A percentile compares a stretch with the other conserved stretches of the same genome.
phyloP scores from a whole-genome alignment of 345 rosid genomes.

The Adansonia digitata region DNA sequence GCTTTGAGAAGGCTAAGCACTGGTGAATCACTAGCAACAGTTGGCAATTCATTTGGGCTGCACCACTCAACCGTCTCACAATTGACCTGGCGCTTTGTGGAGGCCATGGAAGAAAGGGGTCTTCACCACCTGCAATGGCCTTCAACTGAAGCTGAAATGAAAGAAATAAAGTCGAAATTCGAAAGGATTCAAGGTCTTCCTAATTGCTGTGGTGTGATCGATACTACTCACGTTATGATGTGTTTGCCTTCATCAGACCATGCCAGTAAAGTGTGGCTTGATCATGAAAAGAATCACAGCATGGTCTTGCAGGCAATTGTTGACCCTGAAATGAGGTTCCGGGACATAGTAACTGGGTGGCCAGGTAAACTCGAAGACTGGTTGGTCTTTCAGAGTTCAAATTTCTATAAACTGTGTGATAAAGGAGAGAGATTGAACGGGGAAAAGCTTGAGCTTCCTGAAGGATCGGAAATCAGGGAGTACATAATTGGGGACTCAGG shows the following conservation, averaged over 20 bases:
- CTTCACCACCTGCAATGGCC: conserved; percentile 59
- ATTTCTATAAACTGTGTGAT: conserved; percentile 39
- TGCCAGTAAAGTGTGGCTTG: conserved; percentile 40
- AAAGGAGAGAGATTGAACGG: conserved; percentile 46
- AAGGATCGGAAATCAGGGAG: conserved; percentile 45
- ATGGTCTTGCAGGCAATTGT: conserved; percentile 60
- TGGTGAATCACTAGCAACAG: conserved; percentile 41
- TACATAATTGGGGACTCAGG: conserved; percentile 56
- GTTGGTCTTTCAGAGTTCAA: conserved; percentile 40
- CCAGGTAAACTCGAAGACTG: conserved; percentile 51
- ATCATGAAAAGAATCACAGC: conserved; percentile 51
- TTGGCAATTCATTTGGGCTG: conserved; percentile 53
- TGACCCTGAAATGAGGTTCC: conserved; percentile 53
- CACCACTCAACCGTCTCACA: conserved; percentile 58
- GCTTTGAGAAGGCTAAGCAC: conserved; percentile 59
- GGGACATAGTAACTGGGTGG: conserved; percentile 67
- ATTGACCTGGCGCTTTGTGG: conserved; percentile 65
- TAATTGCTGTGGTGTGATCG: conserved; percentile 59
- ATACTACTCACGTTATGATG: conserved; percentile 53
- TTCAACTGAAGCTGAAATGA: conserved; percentile 31
- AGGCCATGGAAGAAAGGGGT: conserved; percentile 58
- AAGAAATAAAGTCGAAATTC: conserved; percentile 44
- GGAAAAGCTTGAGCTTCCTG: conserved; percentile 27
- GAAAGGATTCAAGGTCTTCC: conserved; percentile 51
- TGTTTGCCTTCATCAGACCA: conserved; percentile 47